phyloP scores from a whole-genome alignment of 345 rosid species.

The Salix dunnii region DNA sequence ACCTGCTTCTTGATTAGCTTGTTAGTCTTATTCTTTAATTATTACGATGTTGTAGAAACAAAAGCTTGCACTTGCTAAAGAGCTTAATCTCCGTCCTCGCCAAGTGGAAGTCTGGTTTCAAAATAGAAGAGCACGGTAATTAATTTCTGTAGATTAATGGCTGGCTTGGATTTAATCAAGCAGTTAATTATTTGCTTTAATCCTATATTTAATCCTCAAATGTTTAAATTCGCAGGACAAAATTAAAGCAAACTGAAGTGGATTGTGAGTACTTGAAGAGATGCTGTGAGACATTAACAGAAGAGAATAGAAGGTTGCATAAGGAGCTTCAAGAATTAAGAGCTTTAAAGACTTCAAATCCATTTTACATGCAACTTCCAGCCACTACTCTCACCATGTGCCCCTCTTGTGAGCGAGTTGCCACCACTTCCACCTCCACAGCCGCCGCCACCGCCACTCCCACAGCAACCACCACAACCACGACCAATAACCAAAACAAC shows the following conservation, averaged over 20 bases:
- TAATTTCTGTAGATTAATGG: neutral
- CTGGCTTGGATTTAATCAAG: neutral
- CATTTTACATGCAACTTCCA: conserved; percentile 93
- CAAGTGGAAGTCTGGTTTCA: conserved; percentile 99
- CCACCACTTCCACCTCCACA: conserved; percentile 49
- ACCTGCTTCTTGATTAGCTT: neutral
- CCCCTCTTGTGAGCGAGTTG: conserved; percentile 94
- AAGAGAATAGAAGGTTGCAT: conserved; percentile 85
- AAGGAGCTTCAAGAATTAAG: conserved; percentile 81
- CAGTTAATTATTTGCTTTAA: neutral
- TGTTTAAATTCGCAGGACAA: conserved; percentile 57
- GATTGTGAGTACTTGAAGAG: conserved; percentile 90
- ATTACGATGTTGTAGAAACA: conserved; percentile 48
- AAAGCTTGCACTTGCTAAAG: conserved; percentile 76
- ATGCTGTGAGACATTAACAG: conserved; percentile 81
- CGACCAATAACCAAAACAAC: conserved; percentile 5
- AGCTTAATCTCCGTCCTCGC: conserved; percentile 83
- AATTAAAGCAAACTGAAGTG: conserved; percentile 89
- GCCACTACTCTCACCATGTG: conserved; percentile 99
- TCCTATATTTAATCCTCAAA: neutral
- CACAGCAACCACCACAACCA: neutral
- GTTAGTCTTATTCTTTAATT: neutral
- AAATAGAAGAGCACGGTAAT: conserved; percentile 91
- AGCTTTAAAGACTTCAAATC: conserved; percentile 72
- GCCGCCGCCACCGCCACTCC: conserved; percentile 13